A percentile compares a stretch with the other conserved stretches of the same genome.
phyloP scores from a whole-genome alignment of 2,329 filamentous ascomycete species.

The Chaetothyriales sp. region DNA sequence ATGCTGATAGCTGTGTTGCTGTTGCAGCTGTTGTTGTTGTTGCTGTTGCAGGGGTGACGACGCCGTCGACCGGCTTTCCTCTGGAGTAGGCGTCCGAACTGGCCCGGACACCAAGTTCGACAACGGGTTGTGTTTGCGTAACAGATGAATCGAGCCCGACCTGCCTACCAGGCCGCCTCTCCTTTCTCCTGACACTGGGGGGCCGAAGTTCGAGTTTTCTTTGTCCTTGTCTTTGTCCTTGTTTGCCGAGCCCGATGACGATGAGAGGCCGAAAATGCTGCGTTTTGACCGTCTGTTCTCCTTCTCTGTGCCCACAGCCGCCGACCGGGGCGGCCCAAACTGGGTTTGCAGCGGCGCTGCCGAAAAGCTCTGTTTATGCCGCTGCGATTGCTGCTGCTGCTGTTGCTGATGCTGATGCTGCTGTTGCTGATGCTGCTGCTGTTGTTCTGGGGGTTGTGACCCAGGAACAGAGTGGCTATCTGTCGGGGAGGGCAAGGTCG shows the following conservation, averaged over 20 bases:
- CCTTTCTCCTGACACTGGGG: constrained; percentile 2
- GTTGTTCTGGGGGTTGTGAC: constrained; percentile 1
- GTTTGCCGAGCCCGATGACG: constrained; percentile 13
- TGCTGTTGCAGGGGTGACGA: constrained; percentile 4
- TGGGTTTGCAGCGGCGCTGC: constrained; percentile 13
- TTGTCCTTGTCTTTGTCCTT: constrained; percentile 14
- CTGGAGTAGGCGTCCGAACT: constrained; percentile 2
- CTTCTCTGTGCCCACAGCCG: constrained; percentile 10
- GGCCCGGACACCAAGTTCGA: neutral
- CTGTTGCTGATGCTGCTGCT: constrained; percentile 4
- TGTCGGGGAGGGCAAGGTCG: neutral
- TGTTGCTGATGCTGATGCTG: constrained; percentile 3
- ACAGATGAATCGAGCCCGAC: constrained; percentile 14
- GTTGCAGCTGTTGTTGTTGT: constrained; percentile 1
- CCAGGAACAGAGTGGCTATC: neutral
- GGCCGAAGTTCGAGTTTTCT: constrained; percentile 12
- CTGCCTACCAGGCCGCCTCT: constrained; percentile 9
- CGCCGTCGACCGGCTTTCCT: constrained; percentile 6
- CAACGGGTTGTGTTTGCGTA: constrained; percentile 6
- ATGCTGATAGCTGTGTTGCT: neutral
- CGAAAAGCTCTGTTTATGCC: constrained; percentile 1
- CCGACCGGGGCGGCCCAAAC: constrained; percentile 13
- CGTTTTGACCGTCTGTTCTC: constrained; percentile 13
- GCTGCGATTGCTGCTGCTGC: constrained; percentile 1
- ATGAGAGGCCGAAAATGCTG: constrained; percentile 11